These are phyloP conservation scores for Gonapodya sp. DNA, from an alignment of 192 early-diverging fungal genomes.

Conservation along the genomic window DNA sequence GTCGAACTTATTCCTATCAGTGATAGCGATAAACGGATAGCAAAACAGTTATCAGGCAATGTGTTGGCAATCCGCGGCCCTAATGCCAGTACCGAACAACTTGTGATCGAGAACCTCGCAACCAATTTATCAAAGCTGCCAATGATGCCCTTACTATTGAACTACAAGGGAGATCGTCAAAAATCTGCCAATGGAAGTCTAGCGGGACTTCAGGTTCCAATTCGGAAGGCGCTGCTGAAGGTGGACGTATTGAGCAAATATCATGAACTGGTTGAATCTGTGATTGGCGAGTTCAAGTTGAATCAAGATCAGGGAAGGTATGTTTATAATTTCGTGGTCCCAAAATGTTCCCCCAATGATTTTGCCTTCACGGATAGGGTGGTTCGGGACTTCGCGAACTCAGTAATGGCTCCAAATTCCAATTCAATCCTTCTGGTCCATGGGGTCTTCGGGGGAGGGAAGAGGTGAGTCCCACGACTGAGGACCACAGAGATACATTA, in stretches of 20 bases:
- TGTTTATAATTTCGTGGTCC: neutral
- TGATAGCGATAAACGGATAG: neutral
- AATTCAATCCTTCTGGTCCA: neutral
- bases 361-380: neutral
- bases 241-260: neutral
- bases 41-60: neutral
- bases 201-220: neutral
- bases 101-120: neutral
- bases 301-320: neutral
- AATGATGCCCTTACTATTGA: neutral
- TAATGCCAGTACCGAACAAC: neutral
- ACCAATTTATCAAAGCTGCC: neutral
- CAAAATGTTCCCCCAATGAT: neutral
- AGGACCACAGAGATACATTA: no score
- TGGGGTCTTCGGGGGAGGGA: constrained; percentile 9
- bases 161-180: neutral
- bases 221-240: neutral
- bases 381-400: constrained; percentile 1
- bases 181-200: neutral
- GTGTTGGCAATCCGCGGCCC: neutral
- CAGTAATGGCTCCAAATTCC: neutral
- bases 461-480: no score
- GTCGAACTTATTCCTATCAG: neutral
- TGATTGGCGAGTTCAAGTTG: constrained; percentile 4
- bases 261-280: neutral